Percentiles rank a stretch among this genome's conserved stretches.
Conservation (phyloP, 129 eudicot species). For the Pulicaria dysenterica region DNA sequence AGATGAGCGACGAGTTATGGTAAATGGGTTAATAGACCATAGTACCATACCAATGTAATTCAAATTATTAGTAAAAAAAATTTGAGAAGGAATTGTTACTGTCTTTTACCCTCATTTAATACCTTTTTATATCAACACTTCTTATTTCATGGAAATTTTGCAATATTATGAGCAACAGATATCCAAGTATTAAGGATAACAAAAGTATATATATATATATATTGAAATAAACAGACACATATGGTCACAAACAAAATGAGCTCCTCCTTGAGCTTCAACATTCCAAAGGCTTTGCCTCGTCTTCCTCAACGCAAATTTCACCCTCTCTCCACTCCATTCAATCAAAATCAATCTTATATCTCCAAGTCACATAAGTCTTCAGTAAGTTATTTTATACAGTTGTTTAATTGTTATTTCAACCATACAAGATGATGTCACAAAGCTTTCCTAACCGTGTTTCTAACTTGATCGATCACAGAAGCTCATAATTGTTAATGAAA, state of each 20-base stretch:
- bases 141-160: not conserved
- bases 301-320: constrained; percentile 45
- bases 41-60: too few relatives aligned
- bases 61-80: not conserved
- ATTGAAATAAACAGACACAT: constrained; percentile 35
- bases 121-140: not conserved
- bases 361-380: constrained; percentile 33
- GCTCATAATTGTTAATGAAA: constrained; percentile 22
- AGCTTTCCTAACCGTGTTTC: not conserved
- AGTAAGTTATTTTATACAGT: constrained; percentile 7
- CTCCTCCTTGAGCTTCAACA: constrained; percentile 57
- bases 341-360: constrained; percentile 36
- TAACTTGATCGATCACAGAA: constrained; percentile 29
- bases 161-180: not conserved
- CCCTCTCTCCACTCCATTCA: constrained; percentile 37
- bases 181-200: constrained; percentile 38
- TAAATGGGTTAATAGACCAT: too few relatives aligned
- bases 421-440: not conserved
- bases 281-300: constrained; percentile 78
- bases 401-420: not conserved
- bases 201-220: constrained; percentile 29
- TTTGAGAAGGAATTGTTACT: not conserved
- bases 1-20: too few relatives aligned
- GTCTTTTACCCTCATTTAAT: not conserved
- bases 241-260: constrained; percentile 57